Conservation (phyloP, 345 rosid species). For the Raphanus raphanistrum region DNA sequence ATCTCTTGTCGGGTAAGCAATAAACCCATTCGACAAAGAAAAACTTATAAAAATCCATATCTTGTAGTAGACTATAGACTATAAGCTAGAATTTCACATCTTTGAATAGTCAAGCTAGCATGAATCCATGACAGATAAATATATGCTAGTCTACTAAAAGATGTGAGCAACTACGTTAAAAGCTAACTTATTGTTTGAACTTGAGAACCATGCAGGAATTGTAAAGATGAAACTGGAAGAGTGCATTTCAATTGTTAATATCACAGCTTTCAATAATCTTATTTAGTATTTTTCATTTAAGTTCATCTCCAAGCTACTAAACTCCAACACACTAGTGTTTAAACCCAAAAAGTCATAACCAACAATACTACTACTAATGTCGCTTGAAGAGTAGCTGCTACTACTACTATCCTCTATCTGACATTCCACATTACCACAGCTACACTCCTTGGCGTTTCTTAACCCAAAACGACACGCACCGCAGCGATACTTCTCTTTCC, state of each 20-base stretch:
- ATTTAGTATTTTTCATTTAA: slow-evolving; percentile 18
- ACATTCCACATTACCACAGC: slow-evolving; percentile 37
- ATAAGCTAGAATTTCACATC: not conserved
- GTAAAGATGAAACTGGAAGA: slow-evolving; percentile 5
- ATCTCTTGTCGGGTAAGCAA: not conserved
- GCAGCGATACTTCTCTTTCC: slow-evolving; percentile 40
- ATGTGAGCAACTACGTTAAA: not conserved
- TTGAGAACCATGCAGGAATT: not conserved
- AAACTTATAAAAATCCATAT: not conserved
- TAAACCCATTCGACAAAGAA: not conserved
- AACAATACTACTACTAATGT: slow-evolving; percentile 27
- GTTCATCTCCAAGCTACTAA: slow-evolving; percentile 65
- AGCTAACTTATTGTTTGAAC: not conserved
- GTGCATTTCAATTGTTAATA: slow-evolving; percentile 1
- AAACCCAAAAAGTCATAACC: slow-evolving; percentile 82
- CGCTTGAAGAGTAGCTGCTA: slow-evolving; percentile 35
- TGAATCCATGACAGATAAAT: not conserved
- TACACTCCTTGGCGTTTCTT: slow-evolving; percentile 58
- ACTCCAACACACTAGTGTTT: slow-evolving; percentile 65
- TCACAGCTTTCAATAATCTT: slow-evolving; percentile 18
- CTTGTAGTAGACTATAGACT: not conserved
- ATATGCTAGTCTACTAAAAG: not conserved
- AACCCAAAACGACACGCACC: slow-evolving; percentile 55
- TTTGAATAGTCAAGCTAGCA: not conserved
- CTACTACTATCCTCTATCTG: slow-evolving; percentile 27